Conservation (phyloP, 202 grass and related monocot genomes). For the Eragrostis tef region DNA sequence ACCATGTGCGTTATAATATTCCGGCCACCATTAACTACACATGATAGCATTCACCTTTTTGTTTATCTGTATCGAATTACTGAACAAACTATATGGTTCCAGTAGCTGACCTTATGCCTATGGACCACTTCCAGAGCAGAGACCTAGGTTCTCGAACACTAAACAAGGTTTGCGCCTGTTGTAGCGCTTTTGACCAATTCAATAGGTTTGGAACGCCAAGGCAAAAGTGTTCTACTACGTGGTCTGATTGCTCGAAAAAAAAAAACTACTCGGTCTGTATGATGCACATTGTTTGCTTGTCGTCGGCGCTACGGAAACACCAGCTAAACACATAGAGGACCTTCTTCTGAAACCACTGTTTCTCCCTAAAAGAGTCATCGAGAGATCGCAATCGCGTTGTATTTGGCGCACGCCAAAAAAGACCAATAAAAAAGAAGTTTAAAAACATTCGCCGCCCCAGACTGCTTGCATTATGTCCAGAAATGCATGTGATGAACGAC, state of each 20-base stretch:
- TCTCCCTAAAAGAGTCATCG: background rate
- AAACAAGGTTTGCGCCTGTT: background rate
- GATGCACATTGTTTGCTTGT: background rate
- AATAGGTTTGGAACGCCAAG: background rate
- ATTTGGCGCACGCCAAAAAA: background rate
- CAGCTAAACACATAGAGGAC: background rate
- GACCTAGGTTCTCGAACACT: background rate
- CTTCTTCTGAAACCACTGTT: background rate
- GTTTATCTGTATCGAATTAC: background rate
- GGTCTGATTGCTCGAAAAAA: too few relatives aligned
- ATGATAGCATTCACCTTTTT: background rate
- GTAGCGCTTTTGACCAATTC: background rate
- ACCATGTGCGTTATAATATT: background rate
- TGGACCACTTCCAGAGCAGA: conserved; percentile 7
- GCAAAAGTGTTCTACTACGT: too few relatives aligned
- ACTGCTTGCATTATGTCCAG: background rate
- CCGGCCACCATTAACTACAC: background rate
- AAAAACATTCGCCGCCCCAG: background rate
- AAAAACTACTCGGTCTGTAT: background rate
- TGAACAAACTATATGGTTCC: background rate
- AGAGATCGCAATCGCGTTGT: background rate
- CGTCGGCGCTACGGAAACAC: conserved; percentile 2
- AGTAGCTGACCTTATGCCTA: too few relatives aligned
- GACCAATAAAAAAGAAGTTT: too few relatives aligned
- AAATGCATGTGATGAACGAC: too few relatives aligned